These are phyloP conservation scores for Apodospora peruviana DNA, from an alignment of 495 filamentous ascomycete genomes.

Conservation along the genomic window DNA sequence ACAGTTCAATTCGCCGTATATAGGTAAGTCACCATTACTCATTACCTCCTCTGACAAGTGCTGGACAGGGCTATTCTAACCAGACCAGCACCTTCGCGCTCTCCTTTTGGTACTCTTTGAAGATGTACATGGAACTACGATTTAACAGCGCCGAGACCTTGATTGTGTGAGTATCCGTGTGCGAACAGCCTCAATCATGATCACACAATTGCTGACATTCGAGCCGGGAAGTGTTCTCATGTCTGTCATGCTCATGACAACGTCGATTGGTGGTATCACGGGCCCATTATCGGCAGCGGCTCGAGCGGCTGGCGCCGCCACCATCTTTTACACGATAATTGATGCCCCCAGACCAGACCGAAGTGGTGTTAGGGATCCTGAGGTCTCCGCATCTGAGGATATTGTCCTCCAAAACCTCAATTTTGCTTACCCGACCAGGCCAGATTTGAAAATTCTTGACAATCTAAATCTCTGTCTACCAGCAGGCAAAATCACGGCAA, in stretches of 20 bases:
- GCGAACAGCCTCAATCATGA: background rate
- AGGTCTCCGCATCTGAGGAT: conserved; percentile 43
- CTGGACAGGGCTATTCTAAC: background rate
- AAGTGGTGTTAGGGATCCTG: conserved; percentile 40
- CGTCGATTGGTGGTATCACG: conserved; percentile 44
- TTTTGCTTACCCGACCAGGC: conserved; percentile 62
- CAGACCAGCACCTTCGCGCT: conserved; percentile 37
- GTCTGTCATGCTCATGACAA: conserved; percentile 52
- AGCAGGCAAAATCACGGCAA: conserved; percentile 76
- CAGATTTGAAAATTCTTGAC: conserved; percentile 51
- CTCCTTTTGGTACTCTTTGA: conserved; percentile 38
- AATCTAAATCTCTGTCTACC: conserved; percentile 52
- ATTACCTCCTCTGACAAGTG: background rate
- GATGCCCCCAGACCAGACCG: conserved; percentile 45
- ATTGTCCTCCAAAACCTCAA: conserved; percentile 54
- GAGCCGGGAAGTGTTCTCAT: conserved; percentile 47
- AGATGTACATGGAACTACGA: conserved; percentile 21
- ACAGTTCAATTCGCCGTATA: conserved; percentile 40
- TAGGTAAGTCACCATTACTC: conserved; percentile 20
- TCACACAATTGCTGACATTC: background rate
- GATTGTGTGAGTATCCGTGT: conserved; percentile 38
- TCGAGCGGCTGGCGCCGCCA: conserved; percentile 49
- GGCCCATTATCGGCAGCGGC: conserved; percentile 44
- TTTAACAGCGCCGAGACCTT: conserved; percentile 32
- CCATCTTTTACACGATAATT: conserved; percentile 52